phyloP scores from a whole-genome alignment of 73 alveolate genomes.

The Stentor coeruleus region DNA sequence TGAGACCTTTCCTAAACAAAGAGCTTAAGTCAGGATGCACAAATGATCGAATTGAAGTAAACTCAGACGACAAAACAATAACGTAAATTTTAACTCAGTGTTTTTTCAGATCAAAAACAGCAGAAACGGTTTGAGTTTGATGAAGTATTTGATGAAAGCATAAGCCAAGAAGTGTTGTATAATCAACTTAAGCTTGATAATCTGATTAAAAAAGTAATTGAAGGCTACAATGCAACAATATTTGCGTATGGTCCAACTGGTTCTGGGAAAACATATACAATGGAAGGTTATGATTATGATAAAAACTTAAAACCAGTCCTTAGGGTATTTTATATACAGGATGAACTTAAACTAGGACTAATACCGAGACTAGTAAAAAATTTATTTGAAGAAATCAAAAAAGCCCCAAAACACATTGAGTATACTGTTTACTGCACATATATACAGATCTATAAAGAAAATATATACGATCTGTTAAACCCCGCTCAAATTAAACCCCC shows the following conservation, averaged over 20 bases:
- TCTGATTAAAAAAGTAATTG: too few species aligned
- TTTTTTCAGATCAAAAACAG: too few species aligned
- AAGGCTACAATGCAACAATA: conserved; percentile 89
- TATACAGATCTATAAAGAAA: conserved; percentile 83
- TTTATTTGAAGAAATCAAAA: conserved; percentile 52
- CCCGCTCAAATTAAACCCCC: conserved; percentile 40
- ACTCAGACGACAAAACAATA: too few species aligned
- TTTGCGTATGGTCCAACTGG: conserved; percentile 96
- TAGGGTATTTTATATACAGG: neutral
- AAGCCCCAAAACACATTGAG: conserved; percentile 4
- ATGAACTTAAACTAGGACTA: too few species aligned
- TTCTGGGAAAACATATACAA: conserved; percentile 89
- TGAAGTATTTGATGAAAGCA: too few species aligned
- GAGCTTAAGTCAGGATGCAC: too few species aligned
- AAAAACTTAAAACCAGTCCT: neutral
- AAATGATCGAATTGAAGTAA: too few species aligned
- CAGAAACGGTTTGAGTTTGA: too few species aligned
- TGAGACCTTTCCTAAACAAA: too few species aligned
- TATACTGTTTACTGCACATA: conserved; percentile 65
- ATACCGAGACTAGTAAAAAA: conserved; percentile 61
- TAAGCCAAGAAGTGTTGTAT: too few species aligned
- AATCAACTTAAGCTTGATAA: too few species aligned
- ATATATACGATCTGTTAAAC: conserved; percentile 46
- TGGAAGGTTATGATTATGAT: conserved; percentile 80
- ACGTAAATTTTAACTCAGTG: too few species aligned